Base-by-base conservation (phyloP, 345 rosid genomes). In the Hirschfeldia incana region DNA sequence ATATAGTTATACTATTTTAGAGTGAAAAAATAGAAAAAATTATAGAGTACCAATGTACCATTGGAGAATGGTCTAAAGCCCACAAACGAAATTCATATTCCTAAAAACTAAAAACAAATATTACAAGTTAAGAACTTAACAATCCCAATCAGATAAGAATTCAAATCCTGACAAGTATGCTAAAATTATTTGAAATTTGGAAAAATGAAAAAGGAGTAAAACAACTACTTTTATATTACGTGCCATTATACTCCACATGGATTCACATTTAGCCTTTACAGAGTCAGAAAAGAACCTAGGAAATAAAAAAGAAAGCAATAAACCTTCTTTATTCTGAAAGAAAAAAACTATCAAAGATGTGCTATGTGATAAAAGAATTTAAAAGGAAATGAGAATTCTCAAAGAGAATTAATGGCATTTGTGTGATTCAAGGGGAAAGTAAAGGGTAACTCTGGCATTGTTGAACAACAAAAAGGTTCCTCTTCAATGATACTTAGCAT, bases 401-500 rank as follows among this genome's bases (percentile, higher is more conserved):
- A 79, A 2, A 73, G 65, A 73, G 82, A 61, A 44, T 59, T 29
- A 26, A 69, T 66, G 79, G 73, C 73, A 75, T 44, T 75, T n/a
- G 67, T 57, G 73, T 80, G 71, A 72, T 66, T 74, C 33, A 74
- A 39, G 4, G 59, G 2, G 6, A 63, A 26, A 12, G 36, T 8
- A 3, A 75, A 74, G 76, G 80, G 79, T 57, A 81, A 67, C 77
- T 60, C 78, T 26, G 82, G 17, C 21, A 78, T 15, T 74, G 75
- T 53, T 13, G 82, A 65, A 70, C 62, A 83, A 80, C 15, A 73
- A 73, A 59, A 59, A 81, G 73, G 82, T 26, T 83, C 91, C 63
- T 85, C 86, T 76, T 89, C 91, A 81, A 88, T 89, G 72, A 89
- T 83, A 84, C 84, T 84, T 15, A 94, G 94, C 94, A 94, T 87